Evolutionary conservation across 2,329 filamentous ascomycete genomes (phyloP), one percentile per base, ranked within the genome.

Genomic region (Elsinoe arachidis): DNA sequence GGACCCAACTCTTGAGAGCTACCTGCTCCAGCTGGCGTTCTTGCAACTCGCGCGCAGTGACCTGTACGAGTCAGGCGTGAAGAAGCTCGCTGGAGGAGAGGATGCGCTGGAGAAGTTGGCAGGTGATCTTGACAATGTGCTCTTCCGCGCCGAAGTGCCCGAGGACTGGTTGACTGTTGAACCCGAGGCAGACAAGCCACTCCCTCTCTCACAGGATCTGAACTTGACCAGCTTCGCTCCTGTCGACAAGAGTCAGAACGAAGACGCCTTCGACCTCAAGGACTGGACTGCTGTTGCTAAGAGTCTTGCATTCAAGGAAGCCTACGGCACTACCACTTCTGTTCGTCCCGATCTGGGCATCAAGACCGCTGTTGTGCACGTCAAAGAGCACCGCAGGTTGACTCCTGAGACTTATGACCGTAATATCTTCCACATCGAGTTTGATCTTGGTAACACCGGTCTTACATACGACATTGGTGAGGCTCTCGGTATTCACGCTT

Each of bases 381-480:
- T 99, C 72, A 90, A 95, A 78, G 93, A 97, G 78, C 96, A 95
- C 76, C 88, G 93, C 61, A 85, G 93, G 62, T 81, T 99, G 57
- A 99, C 93, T 0, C 93, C 93, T 2, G 67, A 74, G 21, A 87
- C 85, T 33, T 99, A 99, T 70, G 91, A 97, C 73, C 90, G 93
- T 65, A 96, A 99, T 80, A 97, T 99, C 73, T 99, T 99, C 86
- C 93, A 99, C 76, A 97, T 99, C 61, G 93, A 99, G 74, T 99
- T 99, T 67, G 93, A 97, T 69, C 83, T 99, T 21, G 92, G 92
- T 60, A 75, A 86, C 67, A 95, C 92, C 34, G 92, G 91, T 38
- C 83, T 99, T 62, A 96, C 83, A 41, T 99, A 99, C 76, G 89
- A 95, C 70, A 97, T 99, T 67, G 93, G 93, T 58, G 93, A 99